Base-by-base conservation (phyloP, 2,329 filamentous ascomycete species). In the Colletotrichum filicis region DNA sequence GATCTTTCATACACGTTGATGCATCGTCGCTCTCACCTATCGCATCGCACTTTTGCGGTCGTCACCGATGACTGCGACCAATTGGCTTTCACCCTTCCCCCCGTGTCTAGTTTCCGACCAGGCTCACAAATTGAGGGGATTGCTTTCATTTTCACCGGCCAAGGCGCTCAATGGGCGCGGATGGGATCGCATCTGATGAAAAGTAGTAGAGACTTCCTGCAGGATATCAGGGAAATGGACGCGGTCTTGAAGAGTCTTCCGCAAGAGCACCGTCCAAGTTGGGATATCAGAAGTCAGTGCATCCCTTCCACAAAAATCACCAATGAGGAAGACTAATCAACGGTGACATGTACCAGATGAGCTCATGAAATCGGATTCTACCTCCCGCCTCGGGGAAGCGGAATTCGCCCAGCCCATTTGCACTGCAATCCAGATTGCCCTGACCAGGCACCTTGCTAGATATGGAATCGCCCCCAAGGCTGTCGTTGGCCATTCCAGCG, bases 401-500 rank as follows among this genome's bases (percentile, higher is more conserved):
- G 73, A 76, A 16, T 71, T 79, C 42, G 76, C 85, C 0, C 88
- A 90, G 74, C 86, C 89, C 0, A 76, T 89, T 1, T 89, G 85
- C 64, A 90, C 88, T 0, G 87, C 88, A 0, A 55, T 91, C 0
- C 89, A 91, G 74, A 80, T 91, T 2, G 87, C 80, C 0, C 74
- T 87, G 1, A 82, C 81, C 1, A 76, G 85, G 5, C 76, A 84
- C 0, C 76, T 85, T 2, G 69, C 77, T 0, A 77, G 73, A 1
- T 80, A 78, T 65, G 76, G 74, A 0, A 71, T 86, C 3, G 57
- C 57, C 0, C 81, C 83, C 0, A n/a, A 74, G 3, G 79, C 78
- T 0, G 80, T 84, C 1, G 74, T 81, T 1, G 83, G 84, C 0
- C 83, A 85, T 60, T 84, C 82, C 0, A 80, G 77, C 22, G 83